These are phyloP conservation scores for Metschnikowia chrysomelidarum DNA, from an alignment of 805 yeast species.

Conservation along the genomic window DNA sequence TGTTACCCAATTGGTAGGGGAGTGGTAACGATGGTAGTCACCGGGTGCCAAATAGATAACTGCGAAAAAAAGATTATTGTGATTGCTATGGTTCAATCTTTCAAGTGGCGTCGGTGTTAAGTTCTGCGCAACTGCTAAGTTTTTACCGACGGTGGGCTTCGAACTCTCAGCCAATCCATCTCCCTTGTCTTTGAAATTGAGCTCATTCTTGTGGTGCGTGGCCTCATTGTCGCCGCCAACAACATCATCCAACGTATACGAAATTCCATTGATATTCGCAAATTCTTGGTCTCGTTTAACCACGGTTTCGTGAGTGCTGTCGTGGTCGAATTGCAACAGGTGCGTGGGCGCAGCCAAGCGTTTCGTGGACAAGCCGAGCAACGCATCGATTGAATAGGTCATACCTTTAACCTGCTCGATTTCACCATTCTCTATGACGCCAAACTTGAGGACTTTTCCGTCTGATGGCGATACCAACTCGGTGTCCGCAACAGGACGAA, in stretches of 20 bases:
- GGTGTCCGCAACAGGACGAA: constrained; percentile 67
- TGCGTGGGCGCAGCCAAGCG: constrained; percentile 56
- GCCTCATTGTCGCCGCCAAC: constrained; percentile 52
- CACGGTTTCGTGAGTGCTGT: constrained; percentile 39
- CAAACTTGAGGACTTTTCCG: constrained; percentile 85
- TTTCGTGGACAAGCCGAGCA: constrained; percentile 63
- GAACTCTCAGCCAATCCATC: constrained; percentile 51
- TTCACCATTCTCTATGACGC: constrained; percentile 75
- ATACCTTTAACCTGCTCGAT: constrained; percentile 97
- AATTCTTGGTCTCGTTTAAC: constrained; percentile 64
- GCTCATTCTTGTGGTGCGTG: constrained; percentile 44
- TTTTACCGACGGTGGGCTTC: constrained; percentile 32
- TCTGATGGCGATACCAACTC: constrained; percentile 88
- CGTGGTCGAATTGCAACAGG: constrained; percentile 44
- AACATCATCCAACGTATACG: constrained; percentile 66
- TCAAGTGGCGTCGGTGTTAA: constrained; percentile 35
- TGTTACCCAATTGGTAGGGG: constrained; percentile 96
- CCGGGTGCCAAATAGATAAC: constrained; percentile 98
- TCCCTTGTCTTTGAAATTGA: constrained; percentile 61
- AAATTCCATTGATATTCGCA: constrained; percentile 74
- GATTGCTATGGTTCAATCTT: constrained; percentile 29
- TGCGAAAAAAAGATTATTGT: constrained; percentile 72
- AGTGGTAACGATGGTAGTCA: constrained; percentile 95
- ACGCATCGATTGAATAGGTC: constrained; percentile 85
- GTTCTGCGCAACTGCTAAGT: constrained; percentile 41